A percentile compares a stretch with the other conserved stretches of the same genome.
Evolutionary conservation across 306 rosid genomes (phyloP).

Genomic region (Quercus agrifolia): DNA sequence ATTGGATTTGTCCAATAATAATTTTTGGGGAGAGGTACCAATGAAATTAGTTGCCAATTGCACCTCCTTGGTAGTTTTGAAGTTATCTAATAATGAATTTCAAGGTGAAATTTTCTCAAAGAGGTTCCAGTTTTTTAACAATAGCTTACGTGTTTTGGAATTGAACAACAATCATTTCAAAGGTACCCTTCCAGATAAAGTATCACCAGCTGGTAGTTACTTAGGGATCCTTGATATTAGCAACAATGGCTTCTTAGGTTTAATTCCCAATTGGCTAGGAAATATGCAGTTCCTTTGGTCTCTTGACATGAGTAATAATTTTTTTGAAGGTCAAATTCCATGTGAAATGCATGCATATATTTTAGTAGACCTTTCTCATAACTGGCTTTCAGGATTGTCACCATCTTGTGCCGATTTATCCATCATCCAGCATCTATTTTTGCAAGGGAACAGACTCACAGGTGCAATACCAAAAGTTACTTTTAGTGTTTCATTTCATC

Average conservation of each 20-base stretch:
- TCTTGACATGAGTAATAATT: constrained; percentile 3
- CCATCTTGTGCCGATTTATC: neutral
- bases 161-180: constrained; percentile 11
- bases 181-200: neutral
- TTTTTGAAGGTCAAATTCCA: constrained; percentile 22
- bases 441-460: constrained; percentile 8
- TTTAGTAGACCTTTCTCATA: constrained; percentile 18
- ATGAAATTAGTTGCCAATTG: neutral
- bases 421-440: neutral
- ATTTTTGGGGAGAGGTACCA: constrained; percentile 11
- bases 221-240: neutral
- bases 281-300: rapidly evolving
- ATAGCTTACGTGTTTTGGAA: constrained; percentile 1
- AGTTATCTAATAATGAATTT: constrained; percentile 17
- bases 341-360: neutral
- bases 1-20: constrained; percentile 24
- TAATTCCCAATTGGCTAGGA: constrained; percentile 16
- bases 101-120: no score
- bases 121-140: no score
- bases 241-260: constrained; percentile 12
- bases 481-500: neutral
- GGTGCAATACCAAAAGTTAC: neutral
- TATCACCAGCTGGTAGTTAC: neutral
- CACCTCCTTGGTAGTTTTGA: neutral
- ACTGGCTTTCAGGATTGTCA: neutral